A percentile compares a stretch with the other conserved stretches of the same genome.
Evolutionary conservation across 2,329 filamentous ascomycete species (phyloP).

Genomic region (Pseudohalonectria lignicola): DNA sequence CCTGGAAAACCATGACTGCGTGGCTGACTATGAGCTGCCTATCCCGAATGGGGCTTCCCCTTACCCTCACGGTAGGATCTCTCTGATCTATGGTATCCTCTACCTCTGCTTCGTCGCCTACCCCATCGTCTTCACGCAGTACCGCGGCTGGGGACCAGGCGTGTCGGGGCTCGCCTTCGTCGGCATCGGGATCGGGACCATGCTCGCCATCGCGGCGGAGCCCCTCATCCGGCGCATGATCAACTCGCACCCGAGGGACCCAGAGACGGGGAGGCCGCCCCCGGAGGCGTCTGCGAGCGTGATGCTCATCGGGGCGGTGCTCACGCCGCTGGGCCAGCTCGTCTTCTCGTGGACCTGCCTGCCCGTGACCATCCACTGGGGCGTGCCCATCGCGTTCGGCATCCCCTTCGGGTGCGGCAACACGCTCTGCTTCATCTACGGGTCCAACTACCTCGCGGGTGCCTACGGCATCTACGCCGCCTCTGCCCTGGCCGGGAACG

Average conservation of each 20-base stretch:
- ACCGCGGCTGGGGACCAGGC: conserved; percentile 47
- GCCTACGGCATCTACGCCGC: conserved; percentile 71
- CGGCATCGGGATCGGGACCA: conserved; percentile 54
- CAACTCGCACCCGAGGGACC: conserved; percentile 63
- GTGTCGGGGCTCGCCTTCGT: conserved; percentile 56
- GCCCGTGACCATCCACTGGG: conserved; percentile 67
- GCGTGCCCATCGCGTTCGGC: conserved; percentile 62
- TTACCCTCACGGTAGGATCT: conserved; percentile 58
- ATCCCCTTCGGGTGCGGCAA: conserved; percentile 70
- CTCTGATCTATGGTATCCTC: conserved; percentile 74
- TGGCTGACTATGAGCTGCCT: too few species aligned
- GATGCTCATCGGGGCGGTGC: conserved; percentile 65
- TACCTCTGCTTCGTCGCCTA: conserved; percentile 88
- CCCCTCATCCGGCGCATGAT: conserved; percentile 69
- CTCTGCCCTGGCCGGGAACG: conserved; percentile 65
- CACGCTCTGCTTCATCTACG: conserved; percentile 66
- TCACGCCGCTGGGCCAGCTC: conserved; percentile 69
- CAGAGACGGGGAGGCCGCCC: conserved; percentile 57
- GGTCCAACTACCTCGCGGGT: conserved; percentile 62
- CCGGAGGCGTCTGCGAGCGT: conserved; percentile 76
- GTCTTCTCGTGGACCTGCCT: conserved; percentile 84
- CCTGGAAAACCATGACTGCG: too few species aligned
- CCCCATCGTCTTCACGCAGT: conserved; percentile 62
- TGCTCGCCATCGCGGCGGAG: conserved; percentile 51
- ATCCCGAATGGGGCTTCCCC: too few species aligned